Evolutionary conservation across 495 filamentous ascomycete genomes (phyloP), one percentile per base, ranked within the genome.

Genomic region (Neurospora tetrasperma): DNA sequence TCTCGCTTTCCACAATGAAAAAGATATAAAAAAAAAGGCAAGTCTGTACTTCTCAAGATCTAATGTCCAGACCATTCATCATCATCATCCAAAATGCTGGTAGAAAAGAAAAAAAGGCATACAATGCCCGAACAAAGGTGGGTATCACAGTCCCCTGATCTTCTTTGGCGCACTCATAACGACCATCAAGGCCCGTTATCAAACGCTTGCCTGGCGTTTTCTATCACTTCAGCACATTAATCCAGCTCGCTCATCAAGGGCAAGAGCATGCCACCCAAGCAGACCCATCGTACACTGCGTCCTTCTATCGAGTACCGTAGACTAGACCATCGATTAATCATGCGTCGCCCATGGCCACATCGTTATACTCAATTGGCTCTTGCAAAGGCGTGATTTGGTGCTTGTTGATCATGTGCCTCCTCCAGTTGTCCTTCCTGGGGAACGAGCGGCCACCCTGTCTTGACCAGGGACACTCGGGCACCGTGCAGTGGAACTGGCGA

Each of bases 341-440:
- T 42, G 59, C 70, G 40, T 70, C 70, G 10, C 12, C 68, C 76
- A 80, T 77, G 4, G 46, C 46, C 20, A 75, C 74, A 18, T 83
- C 80, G 16, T 74, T 70, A 18, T 72, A 75, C n/a, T 82, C 77
- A 1, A 73, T 71, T 8, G 80, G 79, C 1, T 79, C 78, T n/a
- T 73, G 54, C 7, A 79, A 41, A 1, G 79, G 78, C 11, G 75
- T 76, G 70, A 79, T 79, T 18, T 76, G 75, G 72, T 86, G 85
- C 71, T 86, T 86, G 75, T 86, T 86, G 43, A 81, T 71, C 82
- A 86, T 86, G 72, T 86, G 85, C 59, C 85, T 75, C 72, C 81
- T 82, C 84, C 85, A 86, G 76, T 86, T 86, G 69, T 86, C 85
- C 73, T 86, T 86, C 68, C 85, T 77, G 27, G 85, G 85, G 74